Percentiles rank a stretch among this genome's conserved stretches.
Evolutionary conservation across 2,329 filamentous ascomycete species (phyloP).

Genomic region (Pezizomycotina sp.): DNA sequence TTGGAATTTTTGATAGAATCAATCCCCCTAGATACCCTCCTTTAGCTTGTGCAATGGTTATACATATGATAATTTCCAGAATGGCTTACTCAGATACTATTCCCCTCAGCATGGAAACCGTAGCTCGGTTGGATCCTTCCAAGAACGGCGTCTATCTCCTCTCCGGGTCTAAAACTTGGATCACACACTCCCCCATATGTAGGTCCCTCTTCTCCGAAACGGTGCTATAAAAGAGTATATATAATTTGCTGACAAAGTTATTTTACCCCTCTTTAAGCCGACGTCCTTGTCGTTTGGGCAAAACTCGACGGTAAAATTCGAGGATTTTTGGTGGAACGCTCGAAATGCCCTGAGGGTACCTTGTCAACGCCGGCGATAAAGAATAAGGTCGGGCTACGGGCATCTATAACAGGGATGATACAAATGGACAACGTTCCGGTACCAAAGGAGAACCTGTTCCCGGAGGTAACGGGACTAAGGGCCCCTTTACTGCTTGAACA

Average conservation of each 20-base stretch:
- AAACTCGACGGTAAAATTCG: slow-evolving; percentile 87
- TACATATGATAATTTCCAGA: background rate
- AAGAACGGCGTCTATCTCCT: slow-evolving; percentile 69
- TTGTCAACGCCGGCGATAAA: slow-evolving; percentile 83
- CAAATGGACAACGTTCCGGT: slow-evolving; percentile 84
- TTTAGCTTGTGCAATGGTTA: background rate
- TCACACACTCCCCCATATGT: slow-evolving; percentile 74
- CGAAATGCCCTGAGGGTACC: slow-evolving; percentile 69
- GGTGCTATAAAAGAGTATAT: background rate
- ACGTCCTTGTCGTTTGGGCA: slow-evolving; percentile 78
- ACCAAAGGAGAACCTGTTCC: slow-evolving; percentile 83
- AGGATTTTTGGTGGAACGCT: slow-evolving; percentile 77
- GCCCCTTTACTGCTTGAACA: slow-evolving; percentile 93
- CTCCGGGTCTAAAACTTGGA: slow-evolving; percentile 82
- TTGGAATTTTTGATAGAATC: too few relatives aligned
- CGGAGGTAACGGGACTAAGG: slow-evolving; percentile 65
- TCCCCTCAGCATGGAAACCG: slow-evolving; percentile 57
- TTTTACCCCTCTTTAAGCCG: slow-evolving; percentile 33
- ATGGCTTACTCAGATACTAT: background rate
- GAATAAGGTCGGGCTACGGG: slow-evolving; percentile 85
- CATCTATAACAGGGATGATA: slow-evolving; percentile 95
- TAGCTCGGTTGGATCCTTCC: slow-evolving; percentile 65
- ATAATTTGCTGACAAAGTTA: slow-evolving; percentile 2
- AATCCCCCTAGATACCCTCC: too few relatives aligned
- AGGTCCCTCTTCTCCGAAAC: background rate